Conservation (phyloP, 768 basidiomycete species). For the Amanita pseudoporphyria region DNA sequence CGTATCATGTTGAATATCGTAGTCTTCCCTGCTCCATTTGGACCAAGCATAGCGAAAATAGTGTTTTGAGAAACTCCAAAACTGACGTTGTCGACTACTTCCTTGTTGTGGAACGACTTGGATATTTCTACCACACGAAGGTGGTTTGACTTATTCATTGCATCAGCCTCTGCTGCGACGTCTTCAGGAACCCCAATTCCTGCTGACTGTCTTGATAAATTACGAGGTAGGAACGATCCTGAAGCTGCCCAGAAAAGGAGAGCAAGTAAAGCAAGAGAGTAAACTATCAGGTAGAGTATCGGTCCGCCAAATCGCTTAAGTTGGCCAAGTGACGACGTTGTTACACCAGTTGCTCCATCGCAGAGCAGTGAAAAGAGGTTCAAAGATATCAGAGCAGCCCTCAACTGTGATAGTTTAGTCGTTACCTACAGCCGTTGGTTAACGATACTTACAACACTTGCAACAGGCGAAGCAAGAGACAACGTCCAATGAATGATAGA, state of each 20-base stretch:
- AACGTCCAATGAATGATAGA: constrained; percentile 63
- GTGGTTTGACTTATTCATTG: constrained; percentile 40
- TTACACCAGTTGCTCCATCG: constrained; percentile 39
- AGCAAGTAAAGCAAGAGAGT: constrained; percentile 45
- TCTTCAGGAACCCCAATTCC: constrained; percentile 21
- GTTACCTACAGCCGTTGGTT: not conserved
- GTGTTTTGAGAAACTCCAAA: constrained; percentile 56
- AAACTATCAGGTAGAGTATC: constrained; percentile 60
- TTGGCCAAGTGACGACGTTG: constrained; percentile 35
- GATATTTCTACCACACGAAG: constrained; percentile 55
- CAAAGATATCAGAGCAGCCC: constrained; percentile 65
- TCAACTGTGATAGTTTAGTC: constrained; percentile 29
- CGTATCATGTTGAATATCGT: constrained; percentile 77
- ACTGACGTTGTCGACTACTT: constrained; percentile 66
- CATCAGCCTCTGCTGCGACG: constrained; percentile 42
- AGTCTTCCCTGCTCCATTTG: constrained; percentile 80
- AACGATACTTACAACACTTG: constrained; percentile 46
- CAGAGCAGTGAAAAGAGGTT: constrained; percentile 73
- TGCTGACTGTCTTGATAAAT: not conserved
- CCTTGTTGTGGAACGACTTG: constrained; percentile 46
- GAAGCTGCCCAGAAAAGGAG: constrained; percentile 69
- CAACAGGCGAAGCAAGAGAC: constrained; percentile 59
- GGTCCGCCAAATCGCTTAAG: constrained; percentile 66
- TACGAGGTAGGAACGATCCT: constrained; percentile 43
- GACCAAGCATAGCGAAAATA: constrained; percentile 65